Percentiles rank a stretch among this genome's conserved stretches.
phyloP scores from a whole-genome alignment of 441 rosid genomes.

The Bocquillonia castaneifolia region DNA sequence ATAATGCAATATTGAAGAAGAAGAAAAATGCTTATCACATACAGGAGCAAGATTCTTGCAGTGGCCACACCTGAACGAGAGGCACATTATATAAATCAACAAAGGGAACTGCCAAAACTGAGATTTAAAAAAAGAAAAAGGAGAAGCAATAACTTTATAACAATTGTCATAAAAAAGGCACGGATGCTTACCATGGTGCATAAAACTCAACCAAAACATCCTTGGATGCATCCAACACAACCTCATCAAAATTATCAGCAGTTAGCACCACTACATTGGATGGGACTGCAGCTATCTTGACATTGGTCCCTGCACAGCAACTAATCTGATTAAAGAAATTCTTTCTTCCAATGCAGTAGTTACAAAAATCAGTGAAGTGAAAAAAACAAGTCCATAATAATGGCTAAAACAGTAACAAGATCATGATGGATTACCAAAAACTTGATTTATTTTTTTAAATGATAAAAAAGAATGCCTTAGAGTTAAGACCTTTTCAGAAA shows the following conservation, averaged over 20 bases:
- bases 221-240: constrained; percentile 76
- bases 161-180: neutral
- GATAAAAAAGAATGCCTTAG: too few relatives aligned
- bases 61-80: constrained; percentile 98
- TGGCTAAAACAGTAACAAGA: neutral
- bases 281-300: constrained; percentile 67
- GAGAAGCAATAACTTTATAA: neutral
- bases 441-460: too few relatives aligned
- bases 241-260: constrained; percentile 59
- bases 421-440: neutral
- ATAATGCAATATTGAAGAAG: neutral
- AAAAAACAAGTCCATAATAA: neutral
- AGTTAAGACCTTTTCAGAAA: too few relatives aligned
- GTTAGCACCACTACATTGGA: constrained; percentile 65
- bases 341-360: neutral
- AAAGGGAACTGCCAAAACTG: constrained; percentile 1
- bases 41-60: constrained; percentile 98
- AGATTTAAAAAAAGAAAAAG: too few relatives aligned
- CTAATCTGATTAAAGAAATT: constrained; percentile 9
- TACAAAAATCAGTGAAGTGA: neutral
- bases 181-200: constrained; percentile 72
- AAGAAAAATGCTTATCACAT: constrained; percentile 28
- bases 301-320: constrained; percentile 66
- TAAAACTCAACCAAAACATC: constrained; percentile 90
- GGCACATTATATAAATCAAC: constrained; percentile 38